Percentiles rank a stretch among this genome's conserved stretches.
These are phyloP conservation scores for Hypoxylon sp. DNA, from an alignment of 2,329 filamentous ascomycete genomes.

Conservation along the genomic window DNA sequence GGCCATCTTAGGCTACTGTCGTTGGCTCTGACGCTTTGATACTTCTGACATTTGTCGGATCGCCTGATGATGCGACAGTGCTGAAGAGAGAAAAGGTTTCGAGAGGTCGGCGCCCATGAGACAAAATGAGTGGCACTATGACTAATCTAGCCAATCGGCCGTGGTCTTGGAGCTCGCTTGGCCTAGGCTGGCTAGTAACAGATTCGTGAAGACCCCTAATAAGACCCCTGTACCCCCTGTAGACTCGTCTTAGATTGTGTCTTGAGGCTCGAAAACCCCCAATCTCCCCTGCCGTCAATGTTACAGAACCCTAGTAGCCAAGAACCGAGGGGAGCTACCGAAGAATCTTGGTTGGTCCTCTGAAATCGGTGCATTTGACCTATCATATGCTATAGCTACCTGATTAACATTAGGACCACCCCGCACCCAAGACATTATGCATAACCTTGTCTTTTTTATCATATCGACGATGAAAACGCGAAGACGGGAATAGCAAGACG, in stretches of 20 bases:
- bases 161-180: conserved; percentile 8
- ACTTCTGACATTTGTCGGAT: conserved; percentile 56
- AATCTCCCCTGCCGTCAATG: conserved; percentile 17
- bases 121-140: conserved; percentile 46
- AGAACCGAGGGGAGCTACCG: conserved; percentile 18
- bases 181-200: conserved; percentile 1
- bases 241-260: conserved; percentile 10
- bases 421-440: conserved; percentile 12
- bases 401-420: not conserved
- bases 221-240: conserved; percentile 31
- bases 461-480: not conserved
- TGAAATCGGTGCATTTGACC: conserved; percentile 3
- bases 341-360: conserved; percentile 8
- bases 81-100: conserved; percentile 50
- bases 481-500: not conserved
- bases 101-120: conserved; percentile 46
- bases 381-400: conserved; percentile 12
- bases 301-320: conserved; percentile 37
- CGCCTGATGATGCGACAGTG: conserved; percentile 58
- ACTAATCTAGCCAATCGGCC: conserved; percentile 40
- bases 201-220: conserved; percentile 31
- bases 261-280: conserved; percentile 34
- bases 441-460: conserved; percentile 8
- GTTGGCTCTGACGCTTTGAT: conserved; percentile 30
- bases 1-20: not conserved